Base-by-base conservation (phyloP, 2,329 filamentous ascomycete species). In the Cryphonectria parasitica region DNA sequence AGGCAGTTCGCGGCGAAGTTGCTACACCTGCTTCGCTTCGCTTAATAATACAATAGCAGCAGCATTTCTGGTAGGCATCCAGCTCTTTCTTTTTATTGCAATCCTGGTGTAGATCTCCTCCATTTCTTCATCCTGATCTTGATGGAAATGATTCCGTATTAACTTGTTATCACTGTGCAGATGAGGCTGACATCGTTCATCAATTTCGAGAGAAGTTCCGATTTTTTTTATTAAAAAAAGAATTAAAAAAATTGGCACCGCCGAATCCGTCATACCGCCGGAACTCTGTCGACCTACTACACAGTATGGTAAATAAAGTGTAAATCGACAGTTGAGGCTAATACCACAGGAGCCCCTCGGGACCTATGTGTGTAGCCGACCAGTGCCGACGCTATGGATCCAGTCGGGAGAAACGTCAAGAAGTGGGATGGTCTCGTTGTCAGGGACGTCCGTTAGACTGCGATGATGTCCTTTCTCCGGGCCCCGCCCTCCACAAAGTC, bases 331-430 rank as follows among this genome's bases (percentile, higher is more conserved):
- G 7, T 10, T n/a, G 31, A 34, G 28, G n/a, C 58, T 19, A 34
- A 4, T 10, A 41, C 34, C 19, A 22, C 61, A 63, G 36, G 36
- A 43, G 19, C 36, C 34, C 25, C 36, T 43, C 36, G 61, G 36
- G 39, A 63, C 61, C 34, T 43, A n/a, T 19, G 19, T 41, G 3
- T 36, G 58, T 39, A 11, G 60, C 60, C 41, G 39, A 52, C 10
- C 62, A 64, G 39, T 41, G 41, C 62, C 52, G 52, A 56, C 52
- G 52, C 52, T 56, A 56, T 28, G 52, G 52, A 56, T 56, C 52
- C 25, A 34, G 52, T 56, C 39, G n/a, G n/a, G 62, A 49, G 31
- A 15, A 34, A 31, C 62, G 62, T 22, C 25, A 31, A 28, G 62
- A 64, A 11, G 22, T 28, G 62, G 62, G 25, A n/a, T 36, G 19